Evolutionary conservation across 768 basidiomycete genomes (phyloP), one percentile per base, ranked within the genome.

Genomic region (Leucocoprinus leucothites): DNA sequence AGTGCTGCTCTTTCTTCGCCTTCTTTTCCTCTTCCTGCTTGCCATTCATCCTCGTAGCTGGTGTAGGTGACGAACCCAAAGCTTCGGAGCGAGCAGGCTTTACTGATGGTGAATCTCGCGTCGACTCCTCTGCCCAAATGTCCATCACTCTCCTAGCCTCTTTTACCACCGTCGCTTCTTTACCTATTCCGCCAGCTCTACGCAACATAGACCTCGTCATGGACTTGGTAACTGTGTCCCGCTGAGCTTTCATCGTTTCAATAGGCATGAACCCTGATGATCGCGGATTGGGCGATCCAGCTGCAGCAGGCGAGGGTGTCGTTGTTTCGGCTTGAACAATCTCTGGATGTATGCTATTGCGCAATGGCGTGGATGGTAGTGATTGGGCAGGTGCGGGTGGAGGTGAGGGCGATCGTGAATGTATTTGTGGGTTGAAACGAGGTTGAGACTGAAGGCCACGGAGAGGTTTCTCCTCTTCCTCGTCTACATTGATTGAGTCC

Each of bases 181-280:
- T 65, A 4, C 64, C 60, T 31, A 64, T 60, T 3, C 63, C 60
- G 35, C 61, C 42, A 45, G 45, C 65, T 13, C 67, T 63, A 24
- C 63, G 68, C 31, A 56, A 34, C 14, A 49, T 24, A 22, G 54
- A 43, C n/a, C 45, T 48, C 13, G 47, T n/a, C 54, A 43, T 48
- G 8, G 54, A 18, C 8, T 43, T 42, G 8, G 54, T 49, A 9
- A 71, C 63, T 0, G 72, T 67, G 40, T 75, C 74, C 46, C 72
- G 69, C 51, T 78, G 80, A 47, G 73, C 40, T 14, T 43, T 26
- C 36, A 56, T 45, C 0, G 81, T 80, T 4, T 78, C 75, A 11
- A 89, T 79, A 0, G 87, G 82, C 18, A 89, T 75, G 61, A 91
- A 91, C 1, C 87, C 89, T 48, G 87, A 89, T 1, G 87, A 90